Conservation (phyloP, 1,284 basidiomycete genomes). For the Lentinus polychrous region DNA sequence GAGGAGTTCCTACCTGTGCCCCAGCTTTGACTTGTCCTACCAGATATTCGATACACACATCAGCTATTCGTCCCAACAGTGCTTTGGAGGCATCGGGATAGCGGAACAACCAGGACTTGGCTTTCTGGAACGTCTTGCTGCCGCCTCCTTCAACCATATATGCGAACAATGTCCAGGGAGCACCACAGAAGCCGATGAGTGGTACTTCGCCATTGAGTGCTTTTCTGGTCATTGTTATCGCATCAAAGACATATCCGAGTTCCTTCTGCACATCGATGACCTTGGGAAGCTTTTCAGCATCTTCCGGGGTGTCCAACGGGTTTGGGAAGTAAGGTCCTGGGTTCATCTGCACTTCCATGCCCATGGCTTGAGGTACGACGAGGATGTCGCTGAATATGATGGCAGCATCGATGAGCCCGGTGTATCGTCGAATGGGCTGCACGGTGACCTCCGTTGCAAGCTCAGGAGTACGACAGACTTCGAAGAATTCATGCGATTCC, state of each 20-base stretch:
- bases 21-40: constrained; percentile 90
- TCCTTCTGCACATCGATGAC: constrained; percentile 75
- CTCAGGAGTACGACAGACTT: constrained; percentile 83
- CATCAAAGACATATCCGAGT: constrained; percentile 87
- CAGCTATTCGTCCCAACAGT: constrained; percentile 72
- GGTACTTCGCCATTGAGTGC: constrained; percentile 82
- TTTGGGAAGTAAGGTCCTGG: constrained; percentile 77
- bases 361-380: constrained; percentile 93
- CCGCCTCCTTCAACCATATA: constrained; percentile 97
- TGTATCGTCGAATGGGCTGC: constrained; percentile 85
- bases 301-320: constrained; percentile 72
- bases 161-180: constrained; percentile 93
- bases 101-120: constrained; percentile 89
- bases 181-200: constrained; percentile 91
- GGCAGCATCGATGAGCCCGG: constrained; percentile 81
- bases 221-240: constrained; percentile 77
- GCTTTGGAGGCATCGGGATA: constrained; percentile 77
- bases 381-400: constrained; percentile 98
- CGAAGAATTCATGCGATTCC: constrained; percentile 85
- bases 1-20: constrained; percentile 67
- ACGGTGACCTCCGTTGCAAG: constrained; percentile 85
- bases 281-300: constrained; percentile 54
- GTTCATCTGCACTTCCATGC: constrained; percentile 91
- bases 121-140: constrained; percentile 81
- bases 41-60: constrained; percentile 81